Evolutionary conservation across 139 green algal genomes (phyloP), one percentile per base, ranked within the genome.

Genomic region (Yamagishiella unicocca): DNA sequence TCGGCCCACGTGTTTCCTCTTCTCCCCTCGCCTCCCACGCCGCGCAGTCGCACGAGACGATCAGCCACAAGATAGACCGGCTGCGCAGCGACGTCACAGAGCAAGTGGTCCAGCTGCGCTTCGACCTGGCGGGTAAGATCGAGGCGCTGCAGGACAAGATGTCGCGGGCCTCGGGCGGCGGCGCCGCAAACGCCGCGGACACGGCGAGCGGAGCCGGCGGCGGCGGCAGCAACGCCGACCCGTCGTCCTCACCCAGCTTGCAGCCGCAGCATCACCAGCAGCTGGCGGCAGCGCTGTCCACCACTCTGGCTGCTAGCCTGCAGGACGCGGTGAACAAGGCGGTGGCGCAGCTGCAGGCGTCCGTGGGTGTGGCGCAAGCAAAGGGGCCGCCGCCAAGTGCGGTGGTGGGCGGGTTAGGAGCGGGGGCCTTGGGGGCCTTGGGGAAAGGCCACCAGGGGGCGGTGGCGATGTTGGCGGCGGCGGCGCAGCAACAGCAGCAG

Each of bases 61-160:
- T 85, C 7, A 40, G 2, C 31, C 43, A 75, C 79, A 85, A 85
- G 79, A 75, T 85, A 14, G 79, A 85, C 14, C 61, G 79, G 1
- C 61, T 85, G 25, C 79, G 79, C 8, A 45, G 38, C 42, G 79
- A 85, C 58, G 40, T 85, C n/a, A 75, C 79, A 21, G 79, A 85
- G 61, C 79, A 85, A 29, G 61, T 85, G 22, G 79, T 85, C 33
- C 79, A 85, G 79, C 79, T 85, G 62, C 37, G 79, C 2, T 75
- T 85, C 38, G 79, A 85, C 27, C 58, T 85, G 79, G 61, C 42
- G 3, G 78, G 78, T 25, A 74, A 74, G 62, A 71, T 83, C 1
- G 61, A 75, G 42, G 5, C 25, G 1, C 2, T 85, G 27, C 42
- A 72, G 12, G 61, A 75, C 4, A n/a, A 40, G 4, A 19, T 85